These are phyloP conservation scores for Euphrasia confusa DNA, from an alignment of 257 asterid species.

Conservation along the genomic window DNA sequence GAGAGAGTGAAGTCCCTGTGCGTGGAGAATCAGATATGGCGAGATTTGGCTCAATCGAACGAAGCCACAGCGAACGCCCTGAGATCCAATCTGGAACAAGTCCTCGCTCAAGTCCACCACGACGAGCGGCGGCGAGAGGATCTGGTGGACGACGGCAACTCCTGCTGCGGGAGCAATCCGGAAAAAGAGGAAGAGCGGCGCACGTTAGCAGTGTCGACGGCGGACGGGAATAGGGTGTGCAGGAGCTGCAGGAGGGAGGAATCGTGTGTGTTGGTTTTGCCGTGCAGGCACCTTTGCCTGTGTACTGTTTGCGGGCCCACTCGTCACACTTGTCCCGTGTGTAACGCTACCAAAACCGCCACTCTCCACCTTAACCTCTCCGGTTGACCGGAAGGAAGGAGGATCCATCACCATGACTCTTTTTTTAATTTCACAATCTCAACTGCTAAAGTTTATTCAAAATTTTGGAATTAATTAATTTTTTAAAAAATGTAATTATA, in stretches of 20 bases:
- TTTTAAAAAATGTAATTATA: too few species aligned
- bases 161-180: too few species aligned
- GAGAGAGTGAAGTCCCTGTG: slow-evolving; percentile 36
- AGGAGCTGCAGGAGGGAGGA: slow-evolving; percentile 50
- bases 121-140: slow-evolving; percentile 7
- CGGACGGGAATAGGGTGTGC: slow-evolving; percentile 38
- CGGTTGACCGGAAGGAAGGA: not conserved
- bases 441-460: too few species aligned
- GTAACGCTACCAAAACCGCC: slow-evolving; percentile 43
- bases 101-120: slow-evolving; percentile 28
- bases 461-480: too few species aligned
- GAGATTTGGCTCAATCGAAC: slow-evolving; percentile 40
- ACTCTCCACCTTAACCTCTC: slow-evolving; percentile 50
- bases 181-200: slow-evolving; percentile 8
- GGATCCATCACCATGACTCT: not conserved
- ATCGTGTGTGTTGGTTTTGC: slow-evolving; percentile 55
- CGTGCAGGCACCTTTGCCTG: slow-evolving; percentile 66
- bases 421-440: not conserved
- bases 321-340: slow-evolving; percentile 51
- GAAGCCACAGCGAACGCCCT: slow-evolving; percentile 39
- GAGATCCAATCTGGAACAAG: slow-evolving; percentile 33
- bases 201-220: too few species aligned
- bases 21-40: slow-evolving; percentile 37
- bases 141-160: too few species aligned
- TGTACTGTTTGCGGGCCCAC: slow-evolving; percentile 47